A percentile compares a stretch with the other conserved stretches of the same genome.
Conservation (phyloP, 768 basidiomycete genomes). For the Tylopilus vinaceipallidus region DNA sequence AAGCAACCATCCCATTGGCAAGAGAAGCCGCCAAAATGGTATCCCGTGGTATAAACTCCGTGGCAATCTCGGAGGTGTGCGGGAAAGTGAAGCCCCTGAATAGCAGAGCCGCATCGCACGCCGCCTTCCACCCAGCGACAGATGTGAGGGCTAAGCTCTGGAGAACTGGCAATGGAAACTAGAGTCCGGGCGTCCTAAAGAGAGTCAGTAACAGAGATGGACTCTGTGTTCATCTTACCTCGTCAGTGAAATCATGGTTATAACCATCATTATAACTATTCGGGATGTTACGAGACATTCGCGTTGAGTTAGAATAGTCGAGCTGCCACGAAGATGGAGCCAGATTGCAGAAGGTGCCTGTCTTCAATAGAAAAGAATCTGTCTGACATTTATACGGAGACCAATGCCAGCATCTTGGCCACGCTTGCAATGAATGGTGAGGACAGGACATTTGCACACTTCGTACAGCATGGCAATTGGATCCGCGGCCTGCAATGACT, state of each 20-base stretch:
- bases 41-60: slow-evolving; percentile 12
- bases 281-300: slow-evolving; percentile 22
- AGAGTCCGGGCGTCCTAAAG: slow-evolving; percentile 24
- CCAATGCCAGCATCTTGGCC: neutral
- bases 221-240: slow-evolving; percentile 13
- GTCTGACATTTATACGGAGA: slow-evolving; percentile 20
- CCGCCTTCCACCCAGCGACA: slow-evolving; percentile 23
- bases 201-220: slow-evolving; percentile 8
- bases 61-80: slow-evolving; percentile 22
- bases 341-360: neutral
- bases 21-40: slow-evolving; percentile 7
- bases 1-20: slow-evolving; percentile 27
- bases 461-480: slow-evolving; percentile 26
- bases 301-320: neutral
- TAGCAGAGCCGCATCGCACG: slow-evolving; percentile 7
- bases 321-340: neutral
- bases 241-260: slow-evolving; percentile 31
- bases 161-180: slow-evolving; percentile 28
- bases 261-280: slow-evolving; percentile 19
- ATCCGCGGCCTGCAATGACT: slow-evolving; percentile 6
- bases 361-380: neutral
- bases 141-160: slow-evolving; percentile 23
- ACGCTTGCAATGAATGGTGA: neutral
- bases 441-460: neutral
- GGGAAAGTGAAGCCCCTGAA: slow-evolving; percentile 20